Evolutionary conservation across 192 early-diverging fungal species (phyloP).

Genomic region (Podila epicladia): DNA sequence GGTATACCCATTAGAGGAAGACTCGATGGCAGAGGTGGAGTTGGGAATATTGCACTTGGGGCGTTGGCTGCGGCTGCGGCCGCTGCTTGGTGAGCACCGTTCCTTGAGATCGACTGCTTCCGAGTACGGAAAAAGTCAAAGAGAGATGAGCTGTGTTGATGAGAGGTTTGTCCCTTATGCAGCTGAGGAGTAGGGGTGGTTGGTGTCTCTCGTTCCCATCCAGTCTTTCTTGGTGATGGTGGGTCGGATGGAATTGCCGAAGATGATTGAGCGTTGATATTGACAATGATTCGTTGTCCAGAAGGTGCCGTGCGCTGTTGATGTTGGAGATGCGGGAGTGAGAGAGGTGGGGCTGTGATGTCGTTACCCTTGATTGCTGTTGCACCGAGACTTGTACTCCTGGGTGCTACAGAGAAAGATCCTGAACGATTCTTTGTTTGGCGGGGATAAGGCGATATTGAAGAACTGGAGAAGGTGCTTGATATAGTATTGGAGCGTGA

Average conservation of each 20-base stretch:
- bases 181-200: conserved; percentile 12
- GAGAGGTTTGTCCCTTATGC: background rate
- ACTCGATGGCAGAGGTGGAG: background rate
- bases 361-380: background rate
- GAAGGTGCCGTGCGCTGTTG: background rate
- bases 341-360: background rate
- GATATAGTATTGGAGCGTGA: no score
- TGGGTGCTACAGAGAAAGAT: background rate
- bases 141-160: conserved; percentile 17
- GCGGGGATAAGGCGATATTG: background rate
- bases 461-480: no score
- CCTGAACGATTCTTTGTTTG: conserved; percentile 13
- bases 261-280: background rate
- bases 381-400: background rate
- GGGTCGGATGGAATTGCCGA: background rate
- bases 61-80: conserved; percentile 1
- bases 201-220: conserved; percentile 36
- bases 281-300: conserved; percentile 6
- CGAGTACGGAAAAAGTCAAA: conserved; percentile 35
- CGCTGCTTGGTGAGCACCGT: conserved; percentile 12
- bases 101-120: conserved; percentile 19
- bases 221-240: conserved; percentile 14
- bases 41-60: background rate
- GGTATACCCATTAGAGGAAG: conserved; percentile 10
- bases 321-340: background rate